Base-by-base conservation (phyloP, 495 filamentous ascomycete species). In the Daldinia childiae region DNA sequence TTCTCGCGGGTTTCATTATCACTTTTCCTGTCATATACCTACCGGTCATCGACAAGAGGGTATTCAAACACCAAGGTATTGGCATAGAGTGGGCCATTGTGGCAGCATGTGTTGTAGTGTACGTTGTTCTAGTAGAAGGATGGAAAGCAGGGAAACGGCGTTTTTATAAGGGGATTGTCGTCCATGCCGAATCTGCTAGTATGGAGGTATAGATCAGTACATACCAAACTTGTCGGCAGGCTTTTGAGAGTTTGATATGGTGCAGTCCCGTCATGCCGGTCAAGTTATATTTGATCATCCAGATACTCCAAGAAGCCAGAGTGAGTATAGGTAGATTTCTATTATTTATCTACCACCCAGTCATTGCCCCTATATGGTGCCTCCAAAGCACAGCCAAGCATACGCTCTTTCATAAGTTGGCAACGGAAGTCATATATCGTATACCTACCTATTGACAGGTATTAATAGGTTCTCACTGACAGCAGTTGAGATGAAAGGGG, bases 71-170 rank as follows among this genome's bases (percentile, higher is more conserved):
- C 73, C 78, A 79, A 61, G 81, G 80, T 15, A 86, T 89, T 62
- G 82, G 77, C n/a, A 86, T 87, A 81, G 87, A 88, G 62, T 88
- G 87, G 86, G 83, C 78, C n/a, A 79, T 88, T 41, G 86, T 88
- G 0, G 78, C 82, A n/a, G 79, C 81, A 30, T 80, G 76, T 24
- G 81, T 83, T 0, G 65, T 80, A 4, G 68, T 80, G 8, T 88
- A 87, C 69, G 76, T 88, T 24, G 57, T 73, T 0, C 77, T 86
- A 7, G 77, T 87, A 48, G 86, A 88, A 76, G 62, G 75, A 9
- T 88, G 86, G 84, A 87, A 87, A 75, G 86, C 78, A 24, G 78
- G 77, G 8, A 88, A 88, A 77, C 66, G 77, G 17, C 74, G 74
- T 8, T 65, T 73, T 39, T 4, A 26, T n/a, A 73, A 58, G 17